Evolutionary conservation across 352 stramenopile species (phyloP).

Genomic region (Plasmopara muralis): DNA sequence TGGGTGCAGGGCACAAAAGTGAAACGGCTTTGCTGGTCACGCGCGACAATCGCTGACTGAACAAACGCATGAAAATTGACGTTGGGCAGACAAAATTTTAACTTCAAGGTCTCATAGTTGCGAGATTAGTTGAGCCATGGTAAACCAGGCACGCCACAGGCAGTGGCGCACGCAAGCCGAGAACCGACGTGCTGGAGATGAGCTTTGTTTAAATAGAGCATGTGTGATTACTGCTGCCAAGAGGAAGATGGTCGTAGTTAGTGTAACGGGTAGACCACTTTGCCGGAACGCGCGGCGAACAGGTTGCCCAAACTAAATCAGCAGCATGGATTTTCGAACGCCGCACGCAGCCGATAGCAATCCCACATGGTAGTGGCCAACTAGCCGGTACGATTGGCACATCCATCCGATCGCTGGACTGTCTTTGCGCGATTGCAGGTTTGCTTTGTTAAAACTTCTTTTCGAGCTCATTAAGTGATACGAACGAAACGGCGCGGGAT

Average conservation of each 20-base stretch:
- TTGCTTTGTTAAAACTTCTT: too few species aligned
- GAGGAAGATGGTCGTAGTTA: neutral
- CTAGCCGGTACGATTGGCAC: neutral
- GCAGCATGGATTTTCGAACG: constrained; percentile 3
- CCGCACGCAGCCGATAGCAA: neutral
- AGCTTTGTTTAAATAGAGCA: neutral
- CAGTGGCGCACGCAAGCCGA: constrained; percentile 3
- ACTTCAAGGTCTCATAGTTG: neutral
- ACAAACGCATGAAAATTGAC: constrained; percentile 1
- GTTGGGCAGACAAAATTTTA: neutral
- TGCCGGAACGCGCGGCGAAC: constrained; percentile 9
- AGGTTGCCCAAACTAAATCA: constrained; percentile 10
- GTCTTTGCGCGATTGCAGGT: too few species aligned
- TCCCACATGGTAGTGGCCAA: neutral
- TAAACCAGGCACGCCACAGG: neutral
- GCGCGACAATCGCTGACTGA: constrained; percentile 5
- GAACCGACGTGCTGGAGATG: constrained; percentile 11
- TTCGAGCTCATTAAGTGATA: neutral
- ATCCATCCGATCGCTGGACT: neutral
- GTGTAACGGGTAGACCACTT: constrained; percentile 7
- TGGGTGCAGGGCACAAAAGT: constrained; percentile 4
- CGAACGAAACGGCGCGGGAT: too few species aligned
- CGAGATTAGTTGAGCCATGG: neutral
- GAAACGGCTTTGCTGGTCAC: constrained; percentile 4
- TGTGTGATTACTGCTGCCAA: neutral